phyloP scores from a whole-genome alignment of 2,329 filamentous ascomycete species.

The Rhexocercosporidium sp. region DNA sequence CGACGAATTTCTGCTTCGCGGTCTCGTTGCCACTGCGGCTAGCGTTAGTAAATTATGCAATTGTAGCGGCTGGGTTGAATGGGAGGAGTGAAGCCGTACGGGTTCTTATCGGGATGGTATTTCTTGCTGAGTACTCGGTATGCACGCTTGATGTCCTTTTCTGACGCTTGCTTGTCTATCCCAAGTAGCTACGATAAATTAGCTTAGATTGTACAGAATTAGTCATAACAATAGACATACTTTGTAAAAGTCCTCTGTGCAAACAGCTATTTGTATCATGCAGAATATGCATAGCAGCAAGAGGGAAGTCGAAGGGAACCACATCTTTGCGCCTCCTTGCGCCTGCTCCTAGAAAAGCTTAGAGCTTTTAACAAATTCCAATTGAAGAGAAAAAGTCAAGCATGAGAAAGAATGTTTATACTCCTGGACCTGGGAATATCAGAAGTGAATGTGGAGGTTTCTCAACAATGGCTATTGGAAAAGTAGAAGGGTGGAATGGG shows the following conservation, averaged over 20 bases:
- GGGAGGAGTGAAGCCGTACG: slow-evolving; percentile 60
- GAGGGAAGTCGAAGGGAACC: slow-evolving; percentile 56
- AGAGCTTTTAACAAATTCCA: slow-evolving; percentile 18
- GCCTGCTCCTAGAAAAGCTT: slow-evolving; percentile 24
- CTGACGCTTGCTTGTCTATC: slow-evolving; percentile 77
- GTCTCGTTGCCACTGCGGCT: slow-evolving; percentile 70
- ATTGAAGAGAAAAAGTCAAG: slow-evolving; percentile 22
- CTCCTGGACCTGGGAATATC: slow-evolving; percentile 19
- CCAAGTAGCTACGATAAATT: slow-evolving; percentile 69
- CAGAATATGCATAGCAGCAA: slow-evolving; percentile 58
- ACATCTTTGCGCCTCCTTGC: slow-evolving; percentile 47
- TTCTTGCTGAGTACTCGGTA: slow-evolving; percentile 94
- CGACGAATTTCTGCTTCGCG: slow-evolving; percentile 89
- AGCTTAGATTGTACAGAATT: slow-evolving; percentile 7
- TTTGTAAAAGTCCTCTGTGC: slow-evolving; percentile 80
- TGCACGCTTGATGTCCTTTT: slow-evolving; percentile 90
- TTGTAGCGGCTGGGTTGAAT: background rate
- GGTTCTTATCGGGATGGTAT: slow-evolving; percentile 97
- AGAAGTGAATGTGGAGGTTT: slow-evolving; percentile 13
- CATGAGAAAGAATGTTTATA: slow-evolving; percentile 28
- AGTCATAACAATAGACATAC: slow-evolving; percentile 46
- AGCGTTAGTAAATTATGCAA: slow-evolving; percentile 17
- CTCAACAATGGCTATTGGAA: slow-evolving; percentile 8
- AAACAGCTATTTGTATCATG: slow-evolving; percentile 59
- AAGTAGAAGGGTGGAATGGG: slow-evolving; percentile 17